phyloP scores from a whole-genome alignment of 2,329 filamentous ascomycete species.

The Dactylella cylindrospora region DNA sequence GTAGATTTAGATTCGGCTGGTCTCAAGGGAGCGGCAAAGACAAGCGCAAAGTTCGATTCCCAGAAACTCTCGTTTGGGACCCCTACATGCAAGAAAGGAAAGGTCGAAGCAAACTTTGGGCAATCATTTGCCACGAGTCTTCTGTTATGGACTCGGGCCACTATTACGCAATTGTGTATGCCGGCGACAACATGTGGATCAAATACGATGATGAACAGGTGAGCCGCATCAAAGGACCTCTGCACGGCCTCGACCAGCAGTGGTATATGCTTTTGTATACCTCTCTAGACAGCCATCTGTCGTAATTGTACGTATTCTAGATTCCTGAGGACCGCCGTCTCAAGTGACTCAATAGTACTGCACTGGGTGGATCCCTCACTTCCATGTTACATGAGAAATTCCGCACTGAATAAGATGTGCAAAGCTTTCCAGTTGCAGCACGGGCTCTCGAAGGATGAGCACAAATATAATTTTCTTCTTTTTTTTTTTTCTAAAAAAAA shows the following conservation, averaged over 20 bases:
- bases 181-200: constrained; percentile 8
- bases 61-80: constrained; percentile 16
- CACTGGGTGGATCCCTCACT: no score
- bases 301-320: no score
- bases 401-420: no score
- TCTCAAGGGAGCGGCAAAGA: constrained; percentile 18
- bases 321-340: no score
- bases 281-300: no score
- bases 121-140: constrained; percentile 29
- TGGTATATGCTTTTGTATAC: constrained; percentile 29
- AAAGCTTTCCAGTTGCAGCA: no score
- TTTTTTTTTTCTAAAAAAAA: constrained; percentile 29
- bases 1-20: constrained; percentile 17
- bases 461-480: neutral
- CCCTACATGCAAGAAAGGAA: neutral
- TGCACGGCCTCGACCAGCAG: constrained; percentile 2
- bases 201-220: constrained; percentile 26
- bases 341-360: no score
- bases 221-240: constrained; percentile 2
- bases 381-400: neutral
- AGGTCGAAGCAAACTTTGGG: constrained; percentile 13
- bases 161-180: constrained; percentile 20
- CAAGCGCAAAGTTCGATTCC: constrained; percentile 20
- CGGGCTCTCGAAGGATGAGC: neutral
- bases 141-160: constrained; percentile 3